These are phyloP conservation scores for Colletotrichum liriopes DNA, from an alignment of 2,329 filamentous ascomycete genomes.

Conservation along the genomic window DNA sequence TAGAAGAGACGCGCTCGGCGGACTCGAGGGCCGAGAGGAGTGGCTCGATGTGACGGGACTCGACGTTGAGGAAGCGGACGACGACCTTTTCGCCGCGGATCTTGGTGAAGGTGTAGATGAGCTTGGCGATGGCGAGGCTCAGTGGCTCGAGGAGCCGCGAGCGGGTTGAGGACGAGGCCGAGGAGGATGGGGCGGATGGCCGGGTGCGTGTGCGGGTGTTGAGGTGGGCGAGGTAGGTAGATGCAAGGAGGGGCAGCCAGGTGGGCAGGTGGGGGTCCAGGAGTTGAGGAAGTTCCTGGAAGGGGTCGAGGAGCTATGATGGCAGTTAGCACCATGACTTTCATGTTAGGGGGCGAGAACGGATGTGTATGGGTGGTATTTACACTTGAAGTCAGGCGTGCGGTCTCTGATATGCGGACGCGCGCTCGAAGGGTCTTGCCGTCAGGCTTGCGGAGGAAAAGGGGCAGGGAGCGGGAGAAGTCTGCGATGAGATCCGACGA, in stretches of 20 bases:
- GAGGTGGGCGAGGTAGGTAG: constrained; percentile 81
- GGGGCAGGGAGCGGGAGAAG: constrained; percentile 67
- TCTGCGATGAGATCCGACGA: constrained; percentile 73
- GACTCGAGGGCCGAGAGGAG: constrained; percentile 83
- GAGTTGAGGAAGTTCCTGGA: constrained; percentile 95
- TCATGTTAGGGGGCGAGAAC: background rate
- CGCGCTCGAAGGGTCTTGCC: constrained; percentile 63
- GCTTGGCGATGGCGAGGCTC: constrained; percentile 80
- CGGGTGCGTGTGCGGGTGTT: constrained; percentile 56
- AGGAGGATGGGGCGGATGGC: constrained; percentile 37
- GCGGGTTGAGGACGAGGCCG: constrained; percentile 49
- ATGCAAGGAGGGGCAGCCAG: constrained; percentile 82
- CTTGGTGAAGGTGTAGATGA: constrained; percentile 95
- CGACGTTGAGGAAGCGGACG: constrained; percentile 90
- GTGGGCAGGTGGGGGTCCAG: constrained; percentile 86
- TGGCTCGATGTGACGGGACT: constrained; percentile 86
- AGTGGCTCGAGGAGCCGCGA: constrained; percentile 68
- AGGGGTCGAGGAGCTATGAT: constrained; percentile 80
- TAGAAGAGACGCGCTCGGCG: constrained; percentile 53
- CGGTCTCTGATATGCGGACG: constrained; percentile 66
- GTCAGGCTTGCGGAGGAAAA: constrained; percentile 68
- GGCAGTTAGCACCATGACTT: background rate
- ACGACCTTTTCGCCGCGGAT: constrained; percentile 95
- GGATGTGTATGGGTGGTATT: constrained; percentile 8
- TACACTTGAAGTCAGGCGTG: constrained; percentile 64